These are phyloP conservation scores for Claviceps humidiphila DNA, from an alignment of 2,329 filamentous ascomycete species.

Conservation along the genomic window DNA sequence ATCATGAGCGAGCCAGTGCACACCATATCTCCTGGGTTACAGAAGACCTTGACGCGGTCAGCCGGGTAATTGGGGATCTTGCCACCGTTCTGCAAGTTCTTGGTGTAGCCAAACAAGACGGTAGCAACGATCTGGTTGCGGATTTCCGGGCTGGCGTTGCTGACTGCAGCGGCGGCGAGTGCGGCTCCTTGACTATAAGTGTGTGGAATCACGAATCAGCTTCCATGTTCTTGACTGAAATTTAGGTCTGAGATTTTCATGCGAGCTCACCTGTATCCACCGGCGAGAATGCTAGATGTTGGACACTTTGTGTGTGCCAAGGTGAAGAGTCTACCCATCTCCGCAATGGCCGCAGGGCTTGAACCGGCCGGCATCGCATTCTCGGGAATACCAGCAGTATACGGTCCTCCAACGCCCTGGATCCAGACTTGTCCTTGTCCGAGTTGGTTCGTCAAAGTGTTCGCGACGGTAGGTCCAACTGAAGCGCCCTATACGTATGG, in stretches of 20 bases:
- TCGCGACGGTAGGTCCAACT: slow-evolving; percentile 16
- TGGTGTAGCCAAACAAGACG: slow-evolving; percentile 28
- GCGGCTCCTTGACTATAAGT: slow-evolving; percentile 26
- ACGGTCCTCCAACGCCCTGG: slow-evolving; percentile 29
- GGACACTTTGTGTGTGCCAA: slow-evolving; percentile 30
- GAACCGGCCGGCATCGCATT: slow-evolving; percentile 27
- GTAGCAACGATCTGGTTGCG: slow-evolving; percentile 23
- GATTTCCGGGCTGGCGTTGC: slow-evolving; percentile 17
- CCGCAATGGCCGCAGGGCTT: slow-evolving; percentile 22
- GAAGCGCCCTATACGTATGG: background rate
- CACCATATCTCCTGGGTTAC: slow-evolving; percentile 21
- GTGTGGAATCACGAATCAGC: background rate
- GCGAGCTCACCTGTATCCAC: slow-evolving; percentile 19
- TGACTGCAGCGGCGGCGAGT: slow-evolving; percentile 26
- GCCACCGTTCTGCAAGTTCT: slow-evolving; percentile 28
- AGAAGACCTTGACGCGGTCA: slow-evolving; percentile 24
- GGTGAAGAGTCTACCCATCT: slow-evolving; percentile 26
- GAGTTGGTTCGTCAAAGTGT: slow-evolving; percentile 15
- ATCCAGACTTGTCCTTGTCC: slow-evolving; percentile 21
- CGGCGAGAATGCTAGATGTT: slow-evolving; percentile 26
- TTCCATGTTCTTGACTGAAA: background rate
- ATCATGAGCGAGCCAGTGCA: slow-evolving; percentile 24
- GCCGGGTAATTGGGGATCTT: slow-evolving; percentile 24
- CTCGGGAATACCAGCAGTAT: slow-evolving; percentile 21
- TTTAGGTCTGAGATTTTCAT: background rate